phyloP scores from a whole-genome alignment of 2,329 filamentous ascomycete genomes.

The Pseudopyricularia cyperi region DNA sequence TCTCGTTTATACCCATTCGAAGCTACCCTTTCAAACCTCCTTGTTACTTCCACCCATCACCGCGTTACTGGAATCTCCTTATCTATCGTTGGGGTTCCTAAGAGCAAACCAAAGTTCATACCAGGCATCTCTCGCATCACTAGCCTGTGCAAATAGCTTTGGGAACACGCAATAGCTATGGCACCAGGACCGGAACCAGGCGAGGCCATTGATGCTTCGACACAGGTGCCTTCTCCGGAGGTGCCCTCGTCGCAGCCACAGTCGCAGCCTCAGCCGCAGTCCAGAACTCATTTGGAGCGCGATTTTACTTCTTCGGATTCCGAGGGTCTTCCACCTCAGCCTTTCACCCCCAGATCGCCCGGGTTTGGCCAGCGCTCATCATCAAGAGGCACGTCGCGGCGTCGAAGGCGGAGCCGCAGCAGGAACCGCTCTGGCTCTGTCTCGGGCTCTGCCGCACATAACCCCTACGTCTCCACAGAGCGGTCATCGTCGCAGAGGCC shows the following conservation, averaged over 20 bases:
- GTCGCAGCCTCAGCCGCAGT: background rate
- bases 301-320: background rate
- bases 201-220: background rate
- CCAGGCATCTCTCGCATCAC: too few relatives aligned
- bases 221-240: background rate
- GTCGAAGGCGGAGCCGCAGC: background rate
- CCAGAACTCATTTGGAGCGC: background rate
- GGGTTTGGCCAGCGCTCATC: background rate
- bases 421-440: background rate
- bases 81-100: too few relatives aligned
- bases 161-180: background rate
- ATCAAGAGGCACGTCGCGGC: background rate
- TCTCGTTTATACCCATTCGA: too few relatives aligned
- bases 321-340: background rate
- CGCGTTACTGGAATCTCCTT: too few relatives aligned
- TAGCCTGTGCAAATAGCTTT: background rate
- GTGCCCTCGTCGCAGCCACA: background rate
- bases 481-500: background rate
- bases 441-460: background rate
- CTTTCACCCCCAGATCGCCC: background rate
- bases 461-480: background rate
- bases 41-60: too few relatives aligned
- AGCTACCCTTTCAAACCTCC: too few relatives aligned
- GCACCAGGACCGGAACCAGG: background rate
- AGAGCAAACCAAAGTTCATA: too few relatives aligned